Conservation (phyloP, 306 rosid genomes). For the Lathyrus tuberosus region DNA sequence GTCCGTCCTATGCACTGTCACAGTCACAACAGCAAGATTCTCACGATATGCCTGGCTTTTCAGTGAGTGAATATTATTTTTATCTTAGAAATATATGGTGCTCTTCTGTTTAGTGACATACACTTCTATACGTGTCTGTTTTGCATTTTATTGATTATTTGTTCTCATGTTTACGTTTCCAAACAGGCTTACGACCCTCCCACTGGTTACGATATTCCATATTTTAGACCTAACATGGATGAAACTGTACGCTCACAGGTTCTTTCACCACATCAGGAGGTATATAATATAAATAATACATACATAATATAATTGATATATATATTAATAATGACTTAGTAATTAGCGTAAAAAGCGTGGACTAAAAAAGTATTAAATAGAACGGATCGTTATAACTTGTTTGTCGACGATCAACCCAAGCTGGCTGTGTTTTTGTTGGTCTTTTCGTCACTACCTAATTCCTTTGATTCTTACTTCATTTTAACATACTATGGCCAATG, state of each 20-base stretch:
- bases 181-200: conserved; percentile 35
- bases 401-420: conserved; percentile 4
- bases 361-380: not conserved
- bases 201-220: too few species aligned
- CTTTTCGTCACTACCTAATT: not conserved
- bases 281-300: conserved; percentile 31
- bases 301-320: not conserved
- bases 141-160: conserved; percentile 7
- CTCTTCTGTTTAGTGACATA: too few species aligned
- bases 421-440: conserved; percentile 4
- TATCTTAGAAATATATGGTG: not conserved
- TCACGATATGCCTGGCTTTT: too few species aligned
- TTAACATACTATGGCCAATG: conserved; percentile 31
- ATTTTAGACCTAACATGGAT: too few species aligned
- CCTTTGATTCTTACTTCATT: not conserved
- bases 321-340: too few species aligned
- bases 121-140: not conserved
- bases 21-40: too few species aligned
- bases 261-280: conserved; percentile 18
- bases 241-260: too few species aligned
- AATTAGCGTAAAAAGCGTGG: not conserved
- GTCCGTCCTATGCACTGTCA: too few species aligned
- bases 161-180: conserved; percentile 44
- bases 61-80: conserved; percentile 53
- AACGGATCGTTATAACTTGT: not conserved